Conservation (phyloP, 352 stramenopile species). For the Pythium rhizo-oryzae region DNA sequence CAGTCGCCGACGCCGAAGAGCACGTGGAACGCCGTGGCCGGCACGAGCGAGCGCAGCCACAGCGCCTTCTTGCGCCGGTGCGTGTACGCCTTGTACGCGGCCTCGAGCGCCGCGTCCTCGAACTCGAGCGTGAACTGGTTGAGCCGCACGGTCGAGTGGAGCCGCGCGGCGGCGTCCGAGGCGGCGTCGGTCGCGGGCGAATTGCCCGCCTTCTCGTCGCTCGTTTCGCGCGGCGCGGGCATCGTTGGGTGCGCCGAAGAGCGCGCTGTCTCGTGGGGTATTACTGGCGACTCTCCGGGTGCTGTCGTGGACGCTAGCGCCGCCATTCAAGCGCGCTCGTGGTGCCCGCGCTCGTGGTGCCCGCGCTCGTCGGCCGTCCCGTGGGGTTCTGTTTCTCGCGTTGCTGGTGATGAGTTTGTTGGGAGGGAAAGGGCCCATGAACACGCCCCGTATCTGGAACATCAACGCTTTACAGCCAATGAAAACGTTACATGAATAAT, state of each 20-base stretch:
- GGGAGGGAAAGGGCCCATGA: too few relatives aligned
- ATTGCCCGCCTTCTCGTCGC: neutral
- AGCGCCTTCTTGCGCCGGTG: conserved; percentile 83
- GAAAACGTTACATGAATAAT: too few relatives aligned
- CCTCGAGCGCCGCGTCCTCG: conserved; percentile 67
- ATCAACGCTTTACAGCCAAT: neutral
- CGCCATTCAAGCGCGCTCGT: neutral
- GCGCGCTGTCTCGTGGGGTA: neutral
- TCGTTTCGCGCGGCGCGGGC: conserved; percentile 8
- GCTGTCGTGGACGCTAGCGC: neutral
- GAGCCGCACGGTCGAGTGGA: conserved; percentile 80
- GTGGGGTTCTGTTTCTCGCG: neutral
- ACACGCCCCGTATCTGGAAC: neutral
- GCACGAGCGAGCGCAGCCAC: conserved; percentile 80
- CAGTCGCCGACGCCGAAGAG: conserved; percentile 77
- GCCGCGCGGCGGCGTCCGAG: conserved; percentile 7
- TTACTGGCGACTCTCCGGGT: neutral
- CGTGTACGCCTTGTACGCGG: conserved; percentile 59
- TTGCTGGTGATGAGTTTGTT: neutral
- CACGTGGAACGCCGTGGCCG: conserved; percentile 68
- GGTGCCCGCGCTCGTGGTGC: too few relatives aligned
- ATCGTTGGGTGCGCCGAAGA: neutral
- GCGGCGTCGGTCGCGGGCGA: neutral
- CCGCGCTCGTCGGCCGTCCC: neutral
- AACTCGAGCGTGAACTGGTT: conserved; percentile 85